A percentile compares a stretch with the other conserved stretches of the same genome.
Conservation (phyloP, 2,329 filamentous ascomycete species). For the Beauveria rudraprayagi region DNA sequence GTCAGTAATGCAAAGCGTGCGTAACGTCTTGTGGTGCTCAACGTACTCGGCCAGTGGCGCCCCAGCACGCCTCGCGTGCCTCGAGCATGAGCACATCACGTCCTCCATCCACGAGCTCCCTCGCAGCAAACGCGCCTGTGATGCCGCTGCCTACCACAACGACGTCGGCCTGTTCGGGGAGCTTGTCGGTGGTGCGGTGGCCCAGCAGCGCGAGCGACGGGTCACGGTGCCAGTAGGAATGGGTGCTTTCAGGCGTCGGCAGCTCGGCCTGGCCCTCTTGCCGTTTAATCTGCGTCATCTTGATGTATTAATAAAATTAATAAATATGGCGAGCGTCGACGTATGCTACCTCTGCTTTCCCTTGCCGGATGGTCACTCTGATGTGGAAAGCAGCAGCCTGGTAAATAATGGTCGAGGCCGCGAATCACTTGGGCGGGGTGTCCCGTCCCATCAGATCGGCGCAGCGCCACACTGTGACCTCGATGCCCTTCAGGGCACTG, state of each 20-base stretch:
- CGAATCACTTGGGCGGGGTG: too few relatives aligned
- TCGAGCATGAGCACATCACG: constrained; percentile 63
- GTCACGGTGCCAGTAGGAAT: constrained; percentile 67
- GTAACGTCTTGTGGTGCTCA: too few relatives aligned
- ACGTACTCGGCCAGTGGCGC: constrained; percentile 71
- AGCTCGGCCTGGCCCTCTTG: constrained; percentile 40
- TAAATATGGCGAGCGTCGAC: too few relatives aligned
- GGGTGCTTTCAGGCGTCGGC: constrained; percentile 51
- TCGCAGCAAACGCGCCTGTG: constrained; percentile 63
- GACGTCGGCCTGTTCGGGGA: constrained; percentile 58
- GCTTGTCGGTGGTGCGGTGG: constrained; percentile 56
- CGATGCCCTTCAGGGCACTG: neutral
- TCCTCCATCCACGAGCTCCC: constrained; percentile 46
- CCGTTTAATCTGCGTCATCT: constrained; percentile 25
- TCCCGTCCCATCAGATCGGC: neutral
- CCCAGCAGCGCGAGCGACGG: constrained; percentile 56
- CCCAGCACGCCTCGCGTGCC: constrained; percentile 72
- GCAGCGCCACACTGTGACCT: neutral
- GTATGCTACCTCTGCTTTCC: neutral
- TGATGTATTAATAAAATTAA: neutral
- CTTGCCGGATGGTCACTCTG: neutral
- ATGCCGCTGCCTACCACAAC: constrained; percentile 70
- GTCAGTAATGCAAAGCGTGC: too few relatives aligned
- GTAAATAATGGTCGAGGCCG: neutral
- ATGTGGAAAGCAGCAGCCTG: neutral